Conservation (phyloP, 169 alveolate genomes). For the Eimeria necatrix region DNA sequence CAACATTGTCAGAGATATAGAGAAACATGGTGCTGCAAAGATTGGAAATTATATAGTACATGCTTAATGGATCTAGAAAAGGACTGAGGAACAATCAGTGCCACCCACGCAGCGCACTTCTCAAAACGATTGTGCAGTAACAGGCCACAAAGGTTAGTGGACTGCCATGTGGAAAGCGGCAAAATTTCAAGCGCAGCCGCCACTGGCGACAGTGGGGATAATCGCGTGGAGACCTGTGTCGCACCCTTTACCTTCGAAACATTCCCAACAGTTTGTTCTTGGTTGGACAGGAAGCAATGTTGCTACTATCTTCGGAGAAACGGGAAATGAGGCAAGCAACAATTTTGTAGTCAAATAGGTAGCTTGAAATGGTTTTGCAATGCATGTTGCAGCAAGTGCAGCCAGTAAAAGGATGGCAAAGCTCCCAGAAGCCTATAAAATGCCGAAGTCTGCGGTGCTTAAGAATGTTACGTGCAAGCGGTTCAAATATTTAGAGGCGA, state of each 20-base stretch:
- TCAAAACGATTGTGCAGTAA: too few relatives aligned
- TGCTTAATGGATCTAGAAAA: too few relatives aligned
- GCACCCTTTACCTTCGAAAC: neutral
- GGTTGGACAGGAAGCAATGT: slow-evolving; percentile 34
- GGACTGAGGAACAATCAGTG: too few relatives aligned
- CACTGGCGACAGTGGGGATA: slow-evolving; percentile 58
- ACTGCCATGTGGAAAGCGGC: slow-evolving; percentile 29
- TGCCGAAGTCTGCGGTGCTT: neutral
- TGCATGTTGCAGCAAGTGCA: neutral
- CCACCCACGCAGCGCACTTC: too few relatives aligned
- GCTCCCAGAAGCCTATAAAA: too few relatives aligned
- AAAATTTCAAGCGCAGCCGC: slow-evolving; percentile 40
- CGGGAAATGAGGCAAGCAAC: slow-evolving; percentile 15
- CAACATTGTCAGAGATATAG: too few relatives aligned
- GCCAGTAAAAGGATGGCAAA: too few relatives aligned
- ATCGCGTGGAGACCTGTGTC: neutral
- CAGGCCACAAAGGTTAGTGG: too few relatives aligned
- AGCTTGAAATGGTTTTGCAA: too few relatives aligned
- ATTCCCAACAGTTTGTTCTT: slow-evolving; percentile 3
- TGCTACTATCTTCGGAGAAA: neutral
- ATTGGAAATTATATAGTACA: too few relatives aligned
- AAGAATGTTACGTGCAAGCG: neutral
- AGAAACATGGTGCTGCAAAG: too few relatives aligned
- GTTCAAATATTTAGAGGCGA: neutral
- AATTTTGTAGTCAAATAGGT: neutral